Conservation (phyloP, 2,329 filamentous ascomycete species). For the Penicillium sp. region DNA sequence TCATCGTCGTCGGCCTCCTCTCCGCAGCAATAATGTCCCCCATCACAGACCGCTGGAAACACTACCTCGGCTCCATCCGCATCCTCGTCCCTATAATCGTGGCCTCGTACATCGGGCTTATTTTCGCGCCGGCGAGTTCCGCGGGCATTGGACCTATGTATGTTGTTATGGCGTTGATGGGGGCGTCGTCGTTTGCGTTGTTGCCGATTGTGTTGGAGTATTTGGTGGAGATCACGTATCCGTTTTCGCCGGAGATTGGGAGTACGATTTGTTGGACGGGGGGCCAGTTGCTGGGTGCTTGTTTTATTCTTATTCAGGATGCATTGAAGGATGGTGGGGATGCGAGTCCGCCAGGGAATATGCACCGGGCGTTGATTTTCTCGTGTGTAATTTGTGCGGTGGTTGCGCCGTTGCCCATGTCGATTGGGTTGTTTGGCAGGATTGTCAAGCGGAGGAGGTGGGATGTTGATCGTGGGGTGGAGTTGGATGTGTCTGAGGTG, state of each 20-base stretch:
- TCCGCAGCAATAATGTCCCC: conserved; percentile 77
- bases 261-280: conserved; percentile 83
- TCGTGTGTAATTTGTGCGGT: conserved; percentile 72
- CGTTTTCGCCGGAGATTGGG: conserved; percentile 83
- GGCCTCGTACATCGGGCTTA: conserved; percentile 74
- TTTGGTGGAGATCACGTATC: conserved; percentile 84
- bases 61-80: conserved; percentile 76
- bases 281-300: conserved; percentile 81
- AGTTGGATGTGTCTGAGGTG: conserved; percentile 26
- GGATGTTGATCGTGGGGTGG: conserved; percentile 46
- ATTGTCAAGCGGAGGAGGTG: conserved; percentile 47
- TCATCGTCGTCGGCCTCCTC: conserved; percentile 88
- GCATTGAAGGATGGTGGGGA: conserved; percentile 63
- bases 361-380: conserved; percentile 78
- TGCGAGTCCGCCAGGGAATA: conserved; percentile 69
- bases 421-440: conserved; percentile 72
- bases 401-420: conserved; percentile 70
- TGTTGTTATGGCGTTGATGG: conserved; percentile 75
- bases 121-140: conserved; percentile 75
- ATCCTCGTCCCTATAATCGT: conserved; percentile 76
- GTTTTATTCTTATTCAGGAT: conserved; percentile 84
- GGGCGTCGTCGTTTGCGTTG: conserved; percentile 78
- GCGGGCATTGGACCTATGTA: conserved; percentile 64
- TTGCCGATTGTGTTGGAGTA: conserved; percentile 87
- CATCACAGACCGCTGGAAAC: conserved; percentile 82